Conservation (phyloP, 352 stramenopile genomes). For the Phytophthora palmivora region DNA sequence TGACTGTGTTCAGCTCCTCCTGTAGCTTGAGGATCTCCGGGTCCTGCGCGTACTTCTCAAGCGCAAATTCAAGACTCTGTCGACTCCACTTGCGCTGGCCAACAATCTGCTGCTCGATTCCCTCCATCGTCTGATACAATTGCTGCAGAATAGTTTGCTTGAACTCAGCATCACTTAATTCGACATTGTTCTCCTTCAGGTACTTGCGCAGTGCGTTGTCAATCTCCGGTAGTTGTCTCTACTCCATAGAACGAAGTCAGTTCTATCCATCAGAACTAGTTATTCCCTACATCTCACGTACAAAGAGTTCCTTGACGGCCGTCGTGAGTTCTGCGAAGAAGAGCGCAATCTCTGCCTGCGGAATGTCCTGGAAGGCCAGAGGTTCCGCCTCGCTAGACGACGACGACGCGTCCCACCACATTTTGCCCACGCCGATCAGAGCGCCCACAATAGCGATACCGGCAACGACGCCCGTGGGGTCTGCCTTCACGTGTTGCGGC, state of each 20-base stretch:
- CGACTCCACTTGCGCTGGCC: constrained; percentile 66
- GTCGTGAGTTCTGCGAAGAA: constrained; percentile 81
- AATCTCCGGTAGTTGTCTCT: constrained; percentile 76
- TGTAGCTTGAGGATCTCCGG: constrained; percentile 66
- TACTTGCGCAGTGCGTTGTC: constrained; percentile 70
- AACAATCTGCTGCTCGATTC: constrained; percentile 72
- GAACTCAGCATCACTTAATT: constrained; percentile 75
- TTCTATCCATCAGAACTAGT: too few relatives aligned
- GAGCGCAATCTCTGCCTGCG: constrained; percentile 60
- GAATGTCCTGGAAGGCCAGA: constrained; percentile 58
- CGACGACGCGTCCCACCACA: constrained; percentile 86
- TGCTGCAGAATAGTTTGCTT: constrained; percentile 78
- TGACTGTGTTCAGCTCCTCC: constrained; percentile 71
- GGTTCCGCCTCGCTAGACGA: constrained; percentile 10
- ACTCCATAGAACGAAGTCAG: constrained; percentile 6
- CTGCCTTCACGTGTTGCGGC: constrained; percentile 46
- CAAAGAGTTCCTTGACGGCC: constrained; percentile 71
- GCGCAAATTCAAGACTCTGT: constrained; percentile 64
- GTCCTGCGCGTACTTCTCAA: constrained; percentile 72
- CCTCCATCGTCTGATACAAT: constrained; percentile 79
- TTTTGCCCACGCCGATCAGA: constrained; percentile 80
- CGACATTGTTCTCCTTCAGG: constrained; percentile 71
- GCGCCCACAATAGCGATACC: constrained; percentile 74
- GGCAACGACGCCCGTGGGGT: constrained; percentile 71
- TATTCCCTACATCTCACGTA: constrained; percentile 36